Evolutionary conservation across 371 early-diverging fungal species (phyloP).

Genomic region (Syncephalastrum contaminatum): DNA sequence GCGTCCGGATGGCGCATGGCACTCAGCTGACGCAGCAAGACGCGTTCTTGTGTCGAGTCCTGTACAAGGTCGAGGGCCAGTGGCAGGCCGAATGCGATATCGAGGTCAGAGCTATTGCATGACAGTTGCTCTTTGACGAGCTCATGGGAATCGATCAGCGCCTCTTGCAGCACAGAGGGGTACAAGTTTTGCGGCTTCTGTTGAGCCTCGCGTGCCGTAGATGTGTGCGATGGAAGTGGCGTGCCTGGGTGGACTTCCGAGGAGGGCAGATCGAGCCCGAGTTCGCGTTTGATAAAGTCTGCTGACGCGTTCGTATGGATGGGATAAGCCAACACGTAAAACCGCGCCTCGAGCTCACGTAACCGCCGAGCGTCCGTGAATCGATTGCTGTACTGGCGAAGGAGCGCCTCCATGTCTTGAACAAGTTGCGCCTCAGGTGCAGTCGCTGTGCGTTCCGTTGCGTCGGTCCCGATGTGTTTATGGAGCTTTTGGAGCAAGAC

Average conservation of each 20-base stretch:
- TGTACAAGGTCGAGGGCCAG: too few species aligned
- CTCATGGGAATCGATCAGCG: conserved; percentile 8
- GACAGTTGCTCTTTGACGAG: conserved; percentile 9
- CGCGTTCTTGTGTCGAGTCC: too few species aligned
- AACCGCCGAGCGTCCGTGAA: neutral
- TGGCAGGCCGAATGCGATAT: too few species aligned
- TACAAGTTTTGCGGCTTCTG: conserved; percentile 3
- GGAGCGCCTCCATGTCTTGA: conserved; percentile 14
- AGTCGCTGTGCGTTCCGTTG: conserved; percentile 21
- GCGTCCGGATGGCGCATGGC: too few species aligned
- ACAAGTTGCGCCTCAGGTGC: conserved; percentile 21
- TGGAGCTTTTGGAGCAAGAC: conserved; percentile 33
- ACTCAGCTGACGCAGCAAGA: too few species aligned
- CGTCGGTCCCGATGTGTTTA: conserved; percentile 9
- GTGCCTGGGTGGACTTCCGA: too few species aligned
- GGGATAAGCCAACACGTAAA: conserved; percentile 31
- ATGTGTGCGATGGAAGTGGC: too few species aligned
- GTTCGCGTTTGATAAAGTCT: conserved; percentile 22
- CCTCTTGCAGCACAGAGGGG: conserved; percentile 11
- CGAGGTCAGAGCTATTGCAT: too few species aligned
- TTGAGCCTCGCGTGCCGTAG: neutral
- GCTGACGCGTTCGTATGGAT: conserved; percentile 19
- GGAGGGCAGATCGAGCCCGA: conserved; percentile 7
- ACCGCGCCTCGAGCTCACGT: conserved; percentile 28
- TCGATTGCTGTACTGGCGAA: conserved; percentile 6